Base-by-base conservation (phyloP, 345 rosid species). In the Eucalyptus erythrocorys region DNA sequence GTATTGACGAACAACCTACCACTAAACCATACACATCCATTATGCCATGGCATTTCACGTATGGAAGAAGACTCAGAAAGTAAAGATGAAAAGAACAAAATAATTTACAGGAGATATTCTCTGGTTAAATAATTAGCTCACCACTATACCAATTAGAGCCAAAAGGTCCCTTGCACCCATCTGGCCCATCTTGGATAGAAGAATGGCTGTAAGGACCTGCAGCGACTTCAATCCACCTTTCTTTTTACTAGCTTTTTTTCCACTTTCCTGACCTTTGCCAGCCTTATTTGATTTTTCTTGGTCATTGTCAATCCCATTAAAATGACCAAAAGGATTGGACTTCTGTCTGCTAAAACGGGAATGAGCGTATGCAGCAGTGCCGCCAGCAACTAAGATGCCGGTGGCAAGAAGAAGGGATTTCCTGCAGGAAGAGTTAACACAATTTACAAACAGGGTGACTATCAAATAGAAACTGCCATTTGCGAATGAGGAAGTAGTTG, bases 141-240 rank as follows among this genome's bases (percentile, higher is more conserved):
- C 99, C 94, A 95, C 97, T 40, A 94, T 94, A 88, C 91, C 97
- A 79, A 95, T 92, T 91, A 98, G 89, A 87, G 97, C 92, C 88
- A 97, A 91, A 92, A 98, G 96, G 92, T 97, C 96, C 90, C 95
- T 95, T 86, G 95, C 99, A 88, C 99, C 99, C 88, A 87, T 93
- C 93, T 92, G 94, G 22, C 99, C 99, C 96, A 98, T 97, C 88
- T 93, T 91, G 68, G 97, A 96, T 68, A 97, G 91, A 91, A 98
- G 97, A 91, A 97, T 92, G 68, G 94, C 94, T 50, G 95, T 93
- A 85, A 98, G 92, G 89, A 95, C 93, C 92, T 94, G 95, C 87
- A 98, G 95, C 16, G 99, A 96, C 93, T 94, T 96, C 34, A 95
- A 91, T 88, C 96, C 96, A 90, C 94, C 93, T 93, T 95, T 95